Conservation (phyloP, 129 eudicot genomes). For the Glebionis coronaria region DNA sequence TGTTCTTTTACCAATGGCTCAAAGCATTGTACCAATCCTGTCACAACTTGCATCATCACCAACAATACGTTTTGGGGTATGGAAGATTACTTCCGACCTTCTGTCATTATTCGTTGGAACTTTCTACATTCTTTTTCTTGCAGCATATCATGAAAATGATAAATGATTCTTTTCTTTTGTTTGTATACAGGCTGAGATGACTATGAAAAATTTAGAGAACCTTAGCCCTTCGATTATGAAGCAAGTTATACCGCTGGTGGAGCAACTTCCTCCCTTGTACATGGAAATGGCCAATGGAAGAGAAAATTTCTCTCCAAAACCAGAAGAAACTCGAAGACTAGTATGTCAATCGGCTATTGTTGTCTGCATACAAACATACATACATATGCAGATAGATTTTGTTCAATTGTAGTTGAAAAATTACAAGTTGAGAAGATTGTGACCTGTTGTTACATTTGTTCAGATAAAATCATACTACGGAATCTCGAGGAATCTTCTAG, state of each 20-base stretch:
- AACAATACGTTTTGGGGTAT: conserved; percentile 84
- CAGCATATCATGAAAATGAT: neutral
- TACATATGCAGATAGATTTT: neutral
- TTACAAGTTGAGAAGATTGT: neutral
- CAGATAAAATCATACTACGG: conserved; percentile 95
- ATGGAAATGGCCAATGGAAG: conserved; percentile 89
- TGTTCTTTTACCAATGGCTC: conserved; percentile 82
- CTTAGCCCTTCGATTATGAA: conserved; percentile 83
- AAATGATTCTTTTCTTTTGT: neutral
- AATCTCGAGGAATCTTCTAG: conserved; percentile 75
- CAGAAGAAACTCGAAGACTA: conserved; percentile 92
- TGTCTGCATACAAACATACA: conserved; percentile 1
- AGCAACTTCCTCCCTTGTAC: conserved; percentile 95
- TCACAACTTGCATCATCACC: conserved; percentile 80
- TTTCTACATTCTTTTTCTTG: neutral
- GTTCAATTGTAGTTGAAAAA: neutral
- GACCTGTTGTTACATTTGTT: conserved; percentile 16
- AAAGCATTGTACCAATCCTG: conserved; percentile 74
- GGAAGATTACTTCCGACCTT: conserved; percentile 21
- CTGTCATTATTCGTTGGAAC: neutral
- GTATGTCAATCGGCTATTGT: conserved; percentile 39
- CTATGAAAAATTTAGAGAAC: conserved; percentile 75
- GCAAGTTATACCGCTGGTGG: conserved; percentile 87
- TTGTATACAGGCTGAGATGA: conserved; percentile 82
- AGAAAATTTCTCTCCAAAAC: conserved; percentile 83